These are phyloP conservation scores for Aphanomyces invadans DNA, from an alignment of 352 stramenopile species.

Conservation along the genomic window DNA sequence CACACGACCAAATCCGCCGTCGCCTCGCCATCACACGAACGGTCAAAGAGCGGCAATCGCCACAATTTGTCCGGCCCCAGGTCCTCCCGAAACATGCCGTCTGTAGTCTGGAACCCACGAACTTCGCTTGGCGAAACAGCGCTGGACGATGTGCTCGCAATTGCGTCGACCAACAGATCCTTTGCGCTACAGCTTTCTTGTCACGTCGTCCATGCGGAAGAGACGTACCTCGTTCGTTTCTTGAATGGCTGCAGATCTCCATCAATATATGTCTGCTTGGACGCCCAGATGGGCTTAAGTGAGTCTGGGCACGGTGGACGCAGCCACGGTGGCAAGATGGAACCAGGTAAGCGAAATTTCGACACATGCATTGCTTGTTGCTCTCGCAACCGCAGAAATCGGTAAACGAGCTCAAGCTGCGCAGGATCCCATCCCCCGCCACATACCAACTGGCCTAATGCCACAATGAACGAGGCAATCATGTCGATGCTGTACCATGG, in stretches of 20 bases:
- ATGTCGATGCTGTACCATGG: not conserved
- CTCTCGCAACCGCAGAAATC: not conserved
- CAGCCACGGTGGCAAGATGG: not conserved
- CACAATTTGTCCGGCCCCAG: not conserved
- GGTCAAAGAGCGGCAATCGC: not conserved
- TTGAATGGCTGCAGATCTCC: not conserved
- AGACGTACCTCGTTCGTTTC: not conserved
- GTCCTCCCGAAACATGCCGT: not conserved
- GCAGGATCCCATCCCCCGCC: not conserved
- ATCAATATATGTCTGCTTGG: conserved; percentile 13
- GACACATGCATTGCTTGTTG: not conserved
- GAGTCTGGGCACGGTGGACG: not conserved
- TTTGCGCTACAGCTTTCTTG: conserved; percentile 1
- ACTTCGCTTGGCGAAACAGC: not conserved
- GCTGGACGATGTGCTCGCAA: not conserved
- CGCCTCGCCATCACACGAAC: not conserved
- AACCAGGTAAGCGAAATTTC: not conserved
- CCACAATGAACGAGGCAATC: not conserved
- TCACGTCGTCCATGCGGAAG: no score
- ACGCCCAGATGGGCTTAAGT: not conserved
- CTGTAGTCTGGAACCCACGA: not conserved
- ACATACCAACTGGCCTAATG: conserved; percentile 7
- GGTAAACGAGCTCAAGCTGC: not conserved
- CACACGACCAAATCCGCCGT: not conserved
- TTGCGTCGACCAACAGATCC: conserved; percentile 4